Evolutionary conservation across 1,139 yeast genomes (phyloP), one percentile per base, ranked within the genome.

Genomic region (Geotrichum bryndzae): DNA sequence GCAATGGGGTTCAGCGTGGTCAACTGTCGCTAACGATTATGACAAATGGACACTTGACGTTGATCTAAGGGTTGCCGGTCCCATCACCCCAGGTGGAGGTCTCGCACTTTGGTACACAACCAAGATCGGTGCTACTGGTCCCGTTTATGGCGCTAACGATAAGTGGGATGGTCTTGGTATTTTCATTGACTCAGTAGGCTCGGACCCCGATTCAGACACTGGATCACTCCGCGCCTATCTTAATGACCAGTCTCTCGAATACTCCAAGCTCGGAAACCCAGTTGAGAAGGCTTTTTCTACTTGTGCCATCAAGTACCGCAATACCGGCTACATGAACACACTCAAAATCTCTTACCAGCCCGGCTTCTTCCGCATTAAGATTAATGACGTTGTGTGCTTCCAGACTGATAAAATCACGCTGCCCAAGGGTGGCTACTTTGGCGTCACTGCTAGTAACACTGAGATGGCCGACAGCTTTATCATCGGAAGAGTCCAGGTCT

Each of bases 101-200:
- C 61, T 77, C 51, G 77, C 75, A 1, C 57, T 77, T 35, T 77
- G 79, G 78, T 74, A 72, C 63, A 68, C 76, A 8, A 66, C 69
- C 10, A 63, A 68, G 33, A 68, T 69, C 6, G 67, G 66, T 50
- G 65, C 65, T 29, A 61, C 56, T 1, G 80, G 80, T 5, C 72
- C 76, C 1, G 72, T 74, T 5, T 73, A 74, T 63, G 80, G 80
- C 13, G 69, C 74, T 3, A 61, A 68, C 31, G 79, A 76, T 56
- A 60, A 64, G 25, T 77, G 79, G 78, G 79, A 77, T 63, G 80
- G 80, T 1, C 66, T 77, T 57, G 79, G 74, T 5, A 60, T 77
- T 25, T 67, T 75, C 58, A 64, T 77, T 41, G 80, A 77, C 68
- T 61, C 71, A 62, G 64, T 60, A 18, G 66, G 61, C 33, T 54